Conservation (phyloP, 768 basidiomycete species). For the Termitomyces sp. region DNA sequence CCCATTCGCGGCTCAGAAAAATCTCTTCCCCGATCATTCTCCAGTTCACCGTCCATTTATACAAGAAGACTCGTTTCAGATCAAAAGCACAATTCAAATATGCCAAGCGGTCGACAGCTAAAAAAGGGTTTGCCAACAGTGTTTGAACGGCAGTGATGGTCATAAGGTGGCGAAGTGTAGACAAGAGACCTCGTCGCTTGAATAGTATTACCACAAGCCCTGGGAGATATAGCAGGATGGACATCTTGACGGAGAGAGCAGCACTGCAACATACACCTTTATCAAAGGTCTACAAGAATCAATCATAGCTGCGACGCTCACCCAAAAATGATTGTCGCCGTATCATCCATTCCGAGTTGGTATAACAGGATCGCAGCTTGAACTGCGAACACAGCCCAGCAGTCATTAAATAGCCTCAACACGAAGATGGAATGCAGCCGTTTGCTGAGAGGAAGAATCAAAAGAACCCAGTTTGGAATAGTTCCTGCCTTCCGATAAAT, state of each 20-base stretch:
- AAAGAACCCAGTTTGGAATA: slow-evolving; percentile 67
- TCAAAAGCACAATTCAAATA: slow-evolving; percentile 84
- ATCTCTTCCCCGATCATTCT: slow-evolving; percentile 74
- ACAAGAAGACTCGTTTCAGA: slow-evolving; percentile 83
- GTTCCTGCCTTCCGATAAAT: slow-evolving; percentile 64
- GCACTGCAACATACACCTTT: slow-evolving; percentile 35
- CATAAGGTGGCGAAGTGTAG: slow-evolving; percentile 48
- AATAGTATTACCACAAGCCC: slow-evolving; percentile 81
- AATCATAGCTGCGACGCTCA: slow-evolving; percentile 27
- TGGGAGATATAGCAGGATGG: slow-evolving; percentile 84
- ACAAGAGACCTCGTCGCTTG: slow-evolving; percentile 61
- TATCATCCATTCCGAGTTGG: slow-evolving; percentile 53
- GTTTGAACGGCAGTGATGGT: slow-evolving; percentile 50
- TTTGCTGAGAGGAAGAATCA: slow-evolving; percentile 84
- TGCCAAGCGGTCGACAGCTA: slow-evolving; percentile 50
- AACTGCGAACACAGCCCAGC: slow-evolving; percentile 71
- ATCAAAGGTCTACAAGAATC: neutral
- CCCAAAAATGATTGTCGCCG: slow-evolving; percentile 74
- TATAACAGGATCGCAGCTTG: slow-evolving; percentile 68
- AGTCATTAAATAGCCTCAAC: slow-evolving; percentile 92
- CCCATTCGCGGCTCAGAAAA: slow-evolving; percentile 67
- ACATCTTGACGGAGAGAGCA: slow-evolving; percentile 96
- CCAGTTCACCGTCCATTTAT: slow-evolving; percentile 99
- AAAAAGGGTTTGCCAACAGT: slow-evolving; percentile 67
- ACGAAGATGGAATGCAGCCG: slow-evolving; percentile 92